A percentile compares a stretch with the other conserved stretches of the same genome.
phyloP scores from a whole-genome alignment of 345 rosid species.

The Salix caprea region DNA sequence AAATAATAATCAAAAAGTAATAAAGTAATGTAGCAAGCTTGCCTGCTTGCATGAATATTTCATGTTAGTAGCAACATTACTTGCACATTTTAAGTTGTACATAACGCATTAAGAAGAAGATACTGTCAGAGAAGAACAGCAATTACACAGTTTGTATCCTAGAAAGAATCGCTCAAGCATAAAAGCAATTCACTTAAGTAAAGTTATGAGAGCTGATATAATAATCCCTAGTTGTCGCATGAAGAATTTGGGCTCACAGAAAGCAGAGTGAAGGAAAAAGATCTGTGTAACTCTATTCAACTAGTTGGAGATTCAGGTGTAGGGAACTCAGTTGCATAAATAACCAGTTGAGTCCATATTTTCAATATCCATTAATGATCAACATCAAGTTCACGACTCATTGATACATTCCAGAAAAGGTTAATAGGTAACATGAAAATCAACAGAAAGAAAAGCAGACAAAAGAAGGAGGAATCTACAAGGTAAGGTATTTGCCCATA shows the following conservation, averaged over 20 bases:
- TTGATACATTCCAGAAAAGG: neutral
- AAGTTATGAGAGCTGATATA: neutral
- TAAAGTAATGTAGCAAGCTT: neutral
- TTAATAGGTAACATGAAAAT: neutral
- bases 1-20: neutral
- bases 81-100: neutral
- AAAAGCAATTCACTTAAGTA: neutral
- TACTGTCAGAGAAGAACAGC: neutral
- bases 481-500: slow-evolving; percentile 13
- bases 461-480: neutral
- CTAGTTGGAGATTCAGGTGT: neutral
- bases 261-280: neutral
- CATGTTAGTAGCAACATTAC: neutral
- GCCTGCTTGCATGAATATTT: neutral
- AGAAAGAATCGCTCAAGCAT: neutral
- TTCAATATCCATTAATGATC: neutral
- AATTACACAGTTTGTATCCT: neutral
- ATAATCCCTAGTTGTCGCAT: neutral
- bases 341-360: neutral
- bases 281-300: neutral
- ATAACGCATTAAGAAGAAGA: neutral
- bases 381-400: neutral
- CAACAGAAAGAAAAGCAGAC: neutral
- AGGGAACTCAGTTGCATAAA: neutral
- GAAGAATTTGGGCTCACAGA: neutral